A percentile compares a stretch with the other conserved stretches of the same genome.
Evolutionary conservation across 495 filamentous ascomycete species (phyloP).

Genomic region (Durotheca rogersii): DNA sequence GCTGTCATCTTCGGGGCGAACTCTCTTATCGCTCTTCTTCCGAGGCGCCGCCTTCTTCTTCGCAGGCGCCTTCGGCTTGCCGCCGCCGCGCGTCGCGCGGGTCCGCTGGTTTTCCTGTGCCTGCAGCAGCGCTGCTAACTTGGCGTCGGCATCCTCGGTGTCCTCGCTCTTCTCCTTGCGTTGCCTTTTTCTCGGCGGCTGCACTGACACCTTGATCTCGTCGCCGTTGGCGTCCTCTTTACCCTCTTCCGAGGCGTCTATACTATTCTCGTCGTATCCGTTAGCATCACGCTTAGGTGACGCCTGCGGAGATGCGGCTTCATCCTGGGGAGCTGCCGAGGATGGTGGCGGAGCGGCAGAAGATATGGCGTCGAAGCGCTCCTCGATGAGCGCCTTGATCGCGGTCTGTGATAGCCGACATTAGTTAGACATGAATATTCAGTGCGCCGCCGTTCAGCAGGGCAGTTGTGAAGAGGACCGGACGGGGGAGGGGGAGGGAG

Average conservation of each 20-base stretch:
- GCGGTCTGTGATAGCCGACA: constrained; percentile 55
- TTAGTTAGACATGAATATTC: constrained; percentile 7
- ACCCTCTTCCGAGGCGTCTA: constrained; percentile 26
- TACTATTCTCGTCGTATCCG: constrained; percentile 34
- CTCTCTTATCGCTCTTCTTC: constrained; percentile 73
- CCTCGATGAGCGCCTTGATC: constrained; percentile 81
- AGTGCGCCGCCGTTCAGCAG: background rate
- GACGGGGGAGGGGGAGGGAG: background rate
- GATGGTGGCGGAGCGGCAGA: constrained; percentile 43
- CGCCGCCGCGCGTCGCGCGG: constrained; percentile 69
- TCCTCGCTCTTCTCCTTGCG: constrained; percentile 54
- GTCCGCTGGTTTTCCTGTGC: constrained; percentile 80
- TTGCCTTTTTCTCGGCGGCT: constrained; percentile 54
- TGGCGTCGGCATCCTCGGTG: constrained; percentile 73
- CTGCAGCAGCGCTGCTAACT: constrained; percentile 82
- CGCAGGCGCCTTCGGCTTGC: constrained; percentile 56
- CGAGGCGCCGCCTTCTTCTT: constrained; percentile 54
- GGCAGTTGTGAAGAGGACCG: too few species aligned
- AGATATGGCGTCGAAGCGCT: constrained; percentile 82
- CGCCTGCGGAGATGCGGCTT: constrained; percentile 20
- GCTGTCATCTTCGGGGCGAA: constrained; percentile 77
- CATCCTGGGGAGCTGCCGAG: constrained; percentile 31
- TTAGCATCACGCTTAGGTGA: constrained; percentile 34
- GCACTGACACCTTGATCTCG: constrained; percentile 54
- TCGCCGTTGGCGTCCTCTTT: constrained; percentile 35